Base-by-base conservation (phyloP, 345 rosid species). In the Cardiospermum halicacabum region DNA sequence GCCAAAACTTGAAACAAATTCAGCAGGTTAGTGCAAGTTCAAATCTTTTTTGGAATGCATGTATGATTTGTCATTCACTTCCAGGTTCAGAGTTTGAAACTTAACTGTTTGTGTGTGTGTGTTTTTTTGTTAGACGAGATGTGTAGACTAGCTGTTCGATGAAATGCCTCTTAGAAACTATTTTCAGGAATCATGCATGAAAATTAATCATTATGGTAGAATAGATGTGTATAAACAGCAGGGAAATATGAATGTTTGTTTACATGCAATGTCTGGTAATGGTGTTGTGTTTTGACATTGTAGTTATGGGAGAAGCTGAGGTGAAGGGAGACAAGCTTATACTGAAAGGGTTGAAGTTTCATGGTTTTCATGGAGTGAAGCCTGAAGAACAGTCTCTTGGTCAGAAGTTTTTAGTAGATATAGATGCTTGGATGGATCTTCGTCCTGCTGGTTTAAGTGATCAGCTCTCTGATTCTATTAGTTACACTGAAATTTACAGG, bases 391-490 rank as follows among this genome's bases (percentile, higher is more conserved):
- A 64, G 71, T 76, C 61, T 25, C 68, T 90, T 5, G 98, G 97
- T 5, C 99, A 86, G 82, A 86, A 86, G 85, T 93, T 93, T 75
- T 34, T 90, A 70, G 48, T 94, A 3, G 99, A 94, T 71, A 79
- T 88, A 8, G 99, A 94, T 74, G 97, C 99, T 25, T 94, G 95
- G 92, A 75, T 84, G 89, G 92, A 90, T 85, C 91, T 88, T 34
- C 75, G 66, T 42, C 25, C 50, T 19, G 95, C 99, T 13, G 99
- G 97, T 53, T 75, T 61, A 66, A 84, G 95, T 12, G 99, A 88
- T 37, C 15, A 5, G 61, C 62, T 94, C 47, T 72, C 74, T 0
- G 92, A 91, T 58, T 84, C 99, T 2, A 43, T 91, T 63, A 91
- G 92, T 74, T 93, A 90, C 36, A 87, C 94, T n/a, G 87, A 80